A percentile compares a stretch with the other conserved stretches of the same genome.
Conservation (phyloP, 2,329 filamentous ascomycete species). For the Botrytis elliptica region DNA sequence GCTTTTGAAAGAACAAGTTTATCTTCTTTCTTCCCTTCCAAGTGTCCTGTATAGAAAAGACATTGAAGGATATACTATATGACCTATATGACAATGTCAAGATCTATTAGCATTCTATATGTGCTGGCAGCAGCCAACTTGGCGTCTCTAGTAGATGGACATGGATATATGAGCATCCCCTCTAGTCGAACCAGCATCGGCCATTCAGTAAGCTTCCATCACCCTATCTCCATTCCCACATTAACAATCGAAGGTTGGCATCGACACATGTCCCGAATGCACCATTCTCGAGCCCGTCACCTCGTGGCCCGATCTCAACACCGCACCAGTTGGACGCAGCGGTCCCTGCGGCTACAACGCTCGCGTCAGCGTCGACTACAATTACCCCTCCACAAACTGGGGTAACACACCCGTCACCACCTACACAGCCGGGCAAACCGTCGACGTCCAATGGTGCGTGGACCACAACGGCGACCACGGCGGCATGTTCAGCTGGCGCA, state of each 20-base stretch:
- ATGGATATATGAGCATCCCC: slow-evolving; percentile 48
- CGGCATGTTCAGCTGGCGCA: slow-evolving; percentile 56
- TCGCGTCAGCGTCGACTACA: slow-evolving; percentile 48
- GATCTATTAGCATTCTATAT: background rate
- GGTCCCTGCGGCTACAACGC: slow-evolving; percentile 56
- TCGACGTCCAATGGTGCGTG: slow-evolving; percentile 55
- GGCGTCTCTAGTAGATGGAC: slow-evolving; percentile 35
- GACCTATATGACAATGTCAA: background rate
- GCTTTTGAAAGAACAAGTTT: background rate
- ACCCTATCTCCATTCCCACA: background rate
- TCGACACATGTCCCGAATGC: slow-evolving; percentile 54
- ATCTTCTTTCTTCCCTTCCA: background rate
- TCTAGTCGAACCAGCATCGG: slow-evolving; percentile 47
- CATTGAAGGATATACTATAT: no score
- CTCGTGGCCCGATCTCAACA: slow-evolving; percentile 50
- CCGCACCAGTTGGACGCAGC: slow-evolving; percentile 47
- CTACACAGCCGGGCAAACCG: slow-evolving; percentile 47
- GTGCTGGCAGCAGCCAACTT: background rate
- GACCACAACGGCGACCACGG: slow-evolving; percentile 57
- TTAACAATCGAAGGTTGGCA: slow-evolving; percentile 31
- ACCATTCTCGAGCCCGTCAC: slow-evolving; percentile 53
- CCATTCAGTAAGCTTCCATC: slow-evolving; percentile 45
- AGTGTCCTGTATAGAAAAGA: background rate
- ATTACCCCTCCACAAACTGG: slow-evolving; percentile 39
- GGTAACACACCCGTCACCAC: slow-evolving; percentile 45